A percentile compares a stretch with the other conserved stretches of the same genome.
phyloP scores from a whole-genome alignment of 2,329 filamentous ascomycete species.

The Alternaria incomplexa region DNA sequence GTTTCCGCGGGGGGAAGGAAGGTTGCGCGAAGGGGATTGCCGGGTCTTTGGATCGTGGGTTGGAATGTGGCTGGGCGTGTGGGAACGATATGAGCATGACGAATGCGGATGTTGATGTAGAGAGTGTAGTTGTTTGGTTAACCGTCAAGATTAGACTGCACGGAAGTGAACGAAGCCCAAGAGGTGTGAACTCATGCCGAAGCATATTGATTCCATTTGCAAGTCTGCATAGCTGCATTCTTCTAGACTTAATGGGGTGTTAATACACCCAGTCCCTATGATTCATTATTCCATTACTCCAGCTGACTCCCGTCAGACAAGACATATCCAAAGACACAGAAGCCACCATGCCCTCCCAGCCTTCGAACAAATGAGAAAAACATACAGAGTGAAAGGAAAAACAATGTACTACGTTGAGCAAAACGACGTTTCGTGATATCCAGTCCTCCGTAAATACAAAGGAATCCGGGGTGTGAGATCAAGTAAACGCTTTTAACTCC shows the following conservation, averaged over 20 bases:
- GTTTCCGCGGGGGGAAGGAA: not conserved
- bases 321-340: not conserved
- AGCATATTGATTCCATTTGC: not conserved
- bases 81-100: not conserved
- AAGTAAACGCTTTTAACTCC: slow-evolving; percentile 11
- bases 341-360: not conserved
- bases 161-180: not conserved
- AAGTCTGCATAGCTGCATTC: not conserved
- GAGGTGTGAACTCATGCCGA: not conserved
- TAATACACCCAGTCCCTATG: not conserved
- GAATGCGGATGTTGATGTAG: not conserved
- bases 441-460: not conserved
- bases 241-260: not conserved
- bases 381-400: not conserved
- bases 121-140: not conserved
- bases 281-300: slow-evolving; percentile 3
- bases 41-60: not conserved
- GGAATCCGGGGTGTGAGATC: not conserved
- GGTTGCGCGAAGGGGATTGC: not conserved
- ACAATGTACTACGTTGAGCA: not conserved
- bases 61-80: not conserved
- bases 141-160: not conserved
- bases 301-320: not conserved
- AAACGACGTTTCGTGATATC: slow-evolving; percentile 2
- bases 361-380: not conserved